phyloP scores from a whole-genome alignment of 257 asterid species.

The Gentiana dahurica region DNA sequence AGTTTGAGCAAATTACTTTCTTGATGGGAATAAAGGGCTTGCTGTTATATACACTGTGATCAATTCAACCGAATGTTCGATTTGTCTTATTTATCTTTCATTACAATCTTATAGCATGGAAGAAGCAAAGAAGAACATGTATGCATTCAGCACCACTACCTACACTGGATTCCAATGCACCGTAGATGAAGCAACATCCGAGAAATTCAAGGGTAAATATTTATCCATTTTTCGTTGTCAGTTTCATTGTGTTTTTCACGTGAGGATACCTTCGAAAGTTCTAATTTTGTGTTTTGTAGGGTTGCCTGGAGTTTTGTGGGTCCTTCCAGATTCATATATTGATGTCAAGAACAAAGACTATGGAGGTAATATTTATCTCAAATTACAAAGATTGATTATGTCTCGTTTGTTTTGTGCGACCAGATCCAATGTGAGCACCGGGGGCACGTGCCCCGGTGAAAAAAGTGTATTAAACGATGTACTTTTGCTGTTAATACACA shows the following conservation, averaged over 20 bases:
- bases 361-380: constrained; percentile 54
- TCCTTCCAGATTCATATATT: constrained; percentile 89
- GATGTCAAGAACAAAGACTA: constrained; percentile 98
- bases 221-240: not conserved
- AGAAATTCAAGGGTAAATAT: constrained; percentile 78
- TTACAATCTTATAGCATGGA: constrained; percentile 44
- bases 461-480: not conserved
- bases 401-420: no score
- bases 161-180: constrained; percentile 99
- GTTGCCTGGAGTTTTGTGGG: constrained; percentile 97
- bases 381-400: no score
- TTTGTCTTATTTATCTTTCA: not conserved
- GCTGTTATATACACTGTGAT: not conserved
- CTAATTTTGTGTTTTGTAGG: constrained; percentile 29
- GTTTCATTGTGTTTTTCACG: not conserved
- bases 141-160: constrained; percentile 95
- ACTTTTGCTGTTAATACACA: not conserved
- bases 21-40: not conserved
- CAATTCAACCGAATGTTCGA: no score
- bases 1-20: no score
- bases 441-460: not conserved
- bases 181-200: constrained; percentile 94
- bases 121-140: constrained; percentile 98
- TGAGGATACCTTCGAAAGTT: no score
- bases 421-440: not conserved